A percentile compares a stretch with the other conserved stretches of the same genome.
Conservation (phyloP, 2,329 filamentous ascomycete species). For the Didymella glomerata region DNA sequence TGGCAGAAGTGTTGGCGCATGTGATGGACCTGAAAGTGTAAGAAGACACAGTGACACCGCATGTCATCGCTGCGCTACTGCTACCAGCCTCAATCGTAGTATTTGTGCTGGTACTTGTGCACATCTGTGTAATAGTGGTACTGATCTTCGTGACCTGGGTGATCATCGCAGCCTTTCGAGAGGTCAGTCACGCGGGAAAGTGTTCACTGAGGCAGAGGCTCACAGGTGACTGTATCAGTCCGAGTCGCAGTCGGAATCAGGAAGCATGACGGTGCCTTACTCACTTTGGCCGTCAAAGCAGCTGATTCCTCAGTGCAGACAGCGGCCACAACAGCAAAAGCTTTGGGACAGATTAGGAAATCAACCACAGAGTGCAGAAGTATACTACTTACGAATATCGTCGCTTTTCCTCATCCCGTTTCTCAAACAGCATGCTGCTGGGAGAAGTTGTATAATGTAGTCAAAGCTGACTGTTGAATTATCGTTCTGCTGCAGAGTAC, state of each 20-base stretch:
- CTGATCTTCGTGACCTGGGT: background rate
- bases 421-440: background rate
- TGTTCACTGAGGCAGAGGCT: background rate
- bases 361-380: background rate
- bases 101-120: background rate
- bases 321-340: background rate
- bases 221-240: background rate
- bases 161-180: background rate
- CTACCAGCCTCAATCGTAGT: background rate
- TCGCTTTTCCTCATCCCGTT: background rate
- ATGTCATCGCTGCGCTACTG: background rate
- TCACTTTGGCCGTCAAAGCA: background rate
- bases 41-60: background rate
- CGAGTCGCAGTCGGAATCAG: background rate
- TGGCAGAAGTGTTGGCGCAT: background rate
- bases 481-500: background rate
- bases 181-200: background rate
- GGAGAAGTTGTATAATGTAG: background rate
- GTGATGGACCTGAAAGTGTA: background rate
- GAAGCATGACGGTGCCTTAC: background rate
- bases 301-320: background rate
- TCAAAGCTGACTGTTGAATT: background rate
- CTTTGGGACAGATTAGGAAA: background rate
- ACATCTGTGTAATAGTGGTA: background rate
- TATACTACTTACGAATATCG: background rate